phyloP scores from a whole-genome alignment of 2,329 filamentous ascomycete species.

The Chaetothyriales sp. region DNA sequence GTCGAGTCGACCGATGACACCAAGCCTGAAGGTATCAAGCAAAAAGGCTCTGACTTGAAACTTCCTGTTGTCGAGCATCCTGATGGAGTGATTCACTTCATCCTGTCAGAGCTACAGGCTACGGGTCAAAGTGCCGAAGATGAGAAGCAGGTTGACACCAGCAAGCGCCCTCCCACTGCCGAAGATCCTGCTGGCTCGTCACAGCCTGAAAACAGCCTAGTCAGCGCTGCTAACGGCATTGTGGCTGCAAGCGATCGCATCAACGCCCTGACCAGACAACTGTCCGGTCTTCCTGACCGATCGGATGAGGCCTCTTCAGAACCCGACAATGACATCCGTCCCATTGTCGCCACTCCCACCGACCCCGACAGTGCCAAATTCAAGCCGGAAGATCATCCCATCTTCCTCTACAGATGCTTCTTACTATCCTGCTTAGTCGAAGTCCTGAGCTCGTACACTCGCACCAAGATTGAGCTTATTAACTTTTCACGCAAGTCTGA shows the following conservation, averaged over 20 bases:
- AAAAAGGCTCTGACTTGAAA: slow-evolving; percentile 56
- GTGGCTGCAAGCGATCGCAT: not conserved
- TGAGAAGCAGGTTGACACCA: slow-evolving; percentile 49
- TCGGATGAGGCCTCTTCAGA: not conserved
- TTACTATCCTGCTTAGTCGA: slow-evolving; percentile 83
- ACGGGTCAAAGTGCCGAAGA: slow-evolving; percentile 66
- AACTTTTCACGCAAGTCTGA: slow-evolving; percentile 93
- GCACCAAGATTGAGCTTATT: slow-evolving; percentile 96
- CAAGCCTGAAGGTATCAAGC: slow-evolving; percentile 18
- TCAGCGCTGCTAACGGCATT: slow-evolving; percentile 20
- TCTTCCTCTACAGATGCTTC: slow-evolving; percentile 94
- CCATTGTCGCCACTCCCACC: slow-evolving; percentile 32
- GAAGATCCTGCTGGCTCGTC: slow-evolving; percentile 33
- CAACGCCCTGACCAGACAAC: not conserved
- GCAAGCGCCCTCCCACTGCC: slow-evolving; percentile 18
- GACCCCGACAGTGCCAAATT: slow-evolving; percentile 59
- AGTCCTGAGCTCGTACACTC: slow-evolving; percentile 78
- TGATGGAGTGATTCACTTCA: slow-evolving; percentile 87
- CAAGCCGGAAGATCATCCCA: slow-evolving; percentile 84
- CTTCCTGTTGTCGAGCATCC: slow-evolving; percentile 77
- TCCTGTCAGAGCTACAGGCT: slow-evolving; percentile 79
- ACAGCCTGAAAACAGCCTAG: slow-evolving; percentile 23
- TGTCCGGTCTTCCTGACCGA: slow-evolving; percentile 2
- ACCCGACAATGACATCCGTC: not conserved
- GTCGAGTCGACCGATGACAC: slow-evolving; percentile 14